Conservation (phyloP, 192 early-diverging fungal species). For the Rhizoclosmatium globosum region DNA sequence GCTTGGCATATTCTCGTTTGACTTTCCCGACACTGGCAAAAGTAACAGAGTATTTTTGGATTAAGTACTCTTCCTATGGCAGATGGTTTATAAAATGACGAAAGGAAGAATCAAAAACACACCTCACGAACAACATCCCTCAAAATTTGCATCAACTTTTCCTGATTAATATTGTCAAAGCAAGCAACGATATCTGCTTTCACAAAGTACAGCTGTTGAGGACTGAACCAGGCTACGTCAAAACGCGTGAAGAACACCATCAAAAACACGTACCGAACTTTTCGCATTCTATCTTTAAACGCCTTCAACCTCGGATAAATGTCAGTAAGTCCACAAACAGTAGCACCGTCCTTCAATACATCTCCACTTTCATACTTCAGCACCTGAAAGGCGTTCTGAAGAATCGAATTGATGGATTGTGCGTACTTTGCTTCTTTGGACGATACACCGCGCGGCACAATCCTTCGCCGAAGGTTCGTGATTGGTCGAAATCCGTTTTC, state of each 20-base stretch:
- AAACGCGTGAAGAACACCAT: background rate
- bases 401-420: conserved; percentile 57
- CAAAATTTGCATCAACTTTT: conserved; percentile 66
- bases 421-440: conserved; percentile 12
- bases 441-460: conserved; percentile 1
- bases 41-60: conserved; percentile 70
- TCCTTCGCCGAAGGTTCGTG: conserved; percentile 68
- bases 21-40: conserved; percentile 47
- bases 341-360: conserved; percentile 32
- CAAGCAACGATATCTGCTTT: conserved; percentile 83
- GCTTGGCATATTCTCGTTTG: conserved; percentile 41
- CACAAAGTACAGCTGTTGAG: conserved; percentile 70
- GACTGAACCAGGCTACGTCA: conserved; percentile 11
- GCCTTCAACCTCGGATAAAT: conserved; percentile 48
- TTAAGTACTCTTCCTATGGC: conserved; percentile 69
- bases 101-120: conserved; percentile 2
- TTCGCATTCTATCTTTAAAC: conserved; percentile 34
- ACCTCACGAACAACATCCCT: conserved; percentile 61
- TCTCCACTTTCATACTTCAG: conserved; percentile 56
- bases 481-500: conserved; percentile 78
- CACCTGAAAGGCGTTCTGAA: conserved; percentile 65
- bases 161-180: conserved; percentile 87
- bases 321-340: conserved; percentile 52
- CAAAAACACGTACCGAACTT: conserved; percentile 26
- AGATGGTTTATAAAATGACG: background rate